phyloP scores from a whole-genome alignment of 345 rosid species.

The Orychophragmus violaceus region DNA sequence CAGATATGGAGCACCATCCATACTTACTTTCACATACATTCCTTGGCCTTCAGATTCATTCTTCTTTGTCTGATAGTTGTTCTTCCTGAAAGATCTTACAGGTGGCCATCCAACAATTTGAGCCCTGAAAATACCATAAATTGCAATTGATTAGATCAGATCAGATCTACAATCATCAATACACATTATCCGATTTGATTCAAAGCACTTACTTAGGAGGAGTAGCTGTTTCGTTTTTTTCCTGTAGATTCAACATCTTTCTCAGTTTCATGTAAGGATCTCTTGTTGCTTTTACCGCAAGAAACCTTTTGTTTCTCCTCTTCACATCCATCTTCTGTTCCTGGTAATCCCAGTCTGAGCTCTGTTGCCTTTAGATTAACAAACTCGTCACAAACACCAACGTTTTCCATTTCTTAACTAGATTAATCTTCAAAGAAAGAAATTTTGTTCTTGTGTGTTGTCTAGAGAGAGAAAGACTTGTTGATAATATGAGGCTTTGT shows the following conservation, averaged over 20 bases:
- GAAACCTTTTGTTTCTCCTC: conserved; percentile 21
- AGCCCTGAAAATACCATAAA: conserved; percentile 30
- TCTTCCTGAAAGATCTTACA: conserved; percentile 56
- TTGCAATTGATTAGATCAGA: not conserved
- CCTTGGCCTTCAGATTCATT: conserved; percentile 36
- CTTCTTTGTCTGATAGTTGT: conserved; percentile 45
- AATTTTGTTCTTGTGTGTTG: not conserved
- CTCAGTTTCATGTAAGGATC: conserved; percentile 31
- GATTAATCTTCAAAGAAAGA: conserved; percentile 5
- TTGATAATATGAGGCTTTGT: conserved; percentile 25
- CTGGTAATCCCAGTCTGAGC: conserved; percentile 85
- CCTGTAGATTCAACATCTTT: conserved; percentile 20
- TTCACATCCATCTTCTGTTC: conserved; percentile 35
- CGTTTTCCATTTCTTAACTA: conserved; percentile 18
- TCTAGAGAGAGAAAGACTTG: conserved; percentile 19
- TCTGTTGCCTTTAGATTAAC: conserved; percentile 80
- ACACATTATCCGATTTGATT: not conserved
- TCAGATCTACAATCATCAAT: conserved; percentile 2
- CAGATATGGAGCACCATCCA: conserved; percentile 87
- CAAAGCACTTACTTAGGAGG: conserved; percentile 57
- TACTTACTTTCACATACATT: conserved; percentile 77
- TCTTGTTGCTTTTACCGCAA: conserved; percentile 52
- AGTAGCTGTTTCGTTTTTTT: conserved; percentile 39
- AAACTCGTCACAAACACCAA: conserved; percentile 35
- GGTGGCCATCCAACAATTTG: conserved; percentile 89